Conservation (phyloP, 495 filamentous ascomycete genomes). For the Bombardia bombarda region DNA sequence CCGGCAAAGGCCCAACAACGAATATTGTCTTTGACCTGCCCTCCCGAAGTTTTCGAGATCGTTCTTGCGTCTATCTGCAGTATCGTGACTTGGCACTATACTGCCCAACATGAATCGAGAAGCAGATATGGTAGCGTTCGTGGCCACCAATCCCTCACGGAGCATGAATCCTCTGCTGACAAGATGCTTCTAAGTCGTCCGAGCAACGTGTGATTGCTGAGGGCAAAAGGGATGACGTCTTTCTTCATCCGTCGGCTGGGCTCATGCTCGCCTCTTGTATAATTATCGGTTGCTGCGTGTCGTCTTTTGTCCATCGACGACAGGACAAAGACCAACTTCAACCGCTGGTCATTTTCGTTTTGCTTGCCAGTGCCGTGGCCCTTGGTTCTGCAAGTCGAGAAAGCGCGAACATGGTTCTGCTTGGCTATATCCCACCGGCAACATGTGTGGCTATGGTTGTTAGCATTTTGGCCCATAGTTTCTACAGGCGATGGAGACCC, state of each 20-base stretch:
- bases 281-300: slow-evolving; percentile 36
- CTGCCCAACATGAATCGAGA: slow-evolving; percentile 9
- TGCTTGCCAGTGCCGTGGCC: slow-evolving; percentile 21
- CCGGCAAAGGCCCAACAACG: no score
- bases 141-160: no score
- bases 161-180: no score
- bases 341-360: slow-evolving; percentile 26
- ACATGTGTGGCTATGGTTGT: slow-evolving; percentile 33
- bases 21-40: not conserved
- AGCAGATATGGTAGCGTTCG: slow-evolving; percentile 4
- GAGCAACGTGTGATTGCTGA: no score
- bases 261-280: slow-evolving; percentile 38
- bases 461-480: slow-evolving; percentile 19
- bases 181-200: no score
- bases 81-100: slow-evolving; percentile 18
- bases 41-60: slow-evolving; percentile 14
- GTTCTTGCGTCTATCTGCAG: slow-evolving; percentile 13
- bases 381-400: slow-evolving; percentile 22
- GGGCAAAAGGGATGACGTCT: no score
- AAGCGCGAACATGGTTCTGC: slow-evolving; percentile 31
- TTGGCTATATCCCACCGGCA: slow-evolving; percentile 36
- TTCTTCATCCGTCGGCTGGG: slow-evolving; percentile 24
- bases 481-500: slow-evolving; percentile 6
- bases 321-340: slow-evolving; percentile 33
- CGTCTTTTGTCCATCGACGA: slow-evolving; percentile 34